Evolutionary conservation across 495 filamentous ascomycete genomes (phyloP), one percentile per base, ranked within the genome.

Genomic region (Lepraria neglecta): DNA sequence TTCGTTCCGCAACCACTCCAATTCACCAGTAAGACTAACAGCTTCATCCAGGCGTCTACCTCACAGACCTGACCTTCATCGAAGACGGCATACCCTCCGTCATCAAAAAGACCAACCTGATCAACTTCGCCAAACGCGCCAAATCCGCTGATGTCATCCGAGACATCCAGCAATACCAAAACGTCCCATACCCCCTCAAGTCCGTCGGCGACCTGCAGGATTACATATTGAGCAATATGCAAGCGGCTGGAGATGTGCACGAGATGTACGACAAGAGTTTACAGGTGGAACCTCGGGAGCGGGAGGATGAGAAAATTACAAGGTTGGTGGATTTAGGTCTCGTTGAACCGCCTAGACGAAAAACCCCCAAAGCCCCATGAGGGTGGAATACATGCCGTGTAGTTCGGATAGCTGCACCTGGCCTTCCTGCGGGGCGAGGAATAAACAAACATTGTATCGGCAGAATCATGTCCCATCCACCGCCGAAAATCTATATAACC

Each of bases 231-330:
- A 89, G 84, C 69, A 96, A 96, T 72, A 92, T 98, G 84, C 86
- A 92, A 75, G 84, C 84, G 11, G 94, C 94, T 2, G 88, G 89
- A 47, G 95, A 97, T 70, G 92, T 98, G 62, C 91, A 97, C 73
- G 91, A 97, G 78, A 97, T 97, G 95, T 98, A 97, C 75, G 90
- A 97, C 70, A 88, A 88, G 76, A 95, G 90, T 71, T 78, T 97
- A 78, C 79, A 83, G 64, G 86, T 98, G 56, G 94, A 98, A 73
- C 94, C 95, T 50, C 80, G 95, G 67, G 94, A 97, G 75, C 81
- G 94, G 65, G 94, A 97, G 74, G 94, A 98, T 72, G 94, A 98
- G 75, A 90, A 89, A 77, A 89, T 90, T 77, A 86, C 87, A 73
- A 87, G 87, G 87, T 89, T 82, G 64, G 67, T 61, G 55, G 40